phyloP scores from a whole-genome alignment of 1,284 basidiomycete species.

The Marasmius tenuissimus region DNA sequence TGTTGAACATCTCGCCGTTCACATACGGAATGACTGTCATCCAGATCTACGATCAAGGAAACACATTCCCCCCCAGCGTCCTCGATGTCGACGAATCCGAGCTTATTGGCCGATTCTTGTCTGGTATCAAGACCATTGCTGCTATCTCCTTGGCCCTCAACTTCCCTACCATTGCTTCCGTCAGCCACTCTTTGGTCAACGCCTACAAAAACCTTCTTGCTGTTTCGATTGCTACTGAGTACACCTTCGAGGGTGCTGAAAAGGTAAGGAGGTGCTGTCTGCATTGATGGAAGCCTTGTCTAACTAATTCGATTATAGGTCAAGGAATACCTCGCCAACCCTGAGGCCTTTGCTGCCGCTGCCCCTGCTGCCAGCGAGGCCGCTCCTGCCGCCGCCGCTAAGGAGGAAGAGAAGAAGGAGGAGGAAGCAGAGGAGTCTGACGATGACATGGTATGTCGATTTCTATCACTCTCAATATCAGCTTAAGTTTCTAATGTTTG shows the following conservation, averaged over 20 bases:
- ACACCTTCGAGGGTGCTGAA: conserved; percentile 91
- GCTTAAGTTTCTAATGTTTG: not conserved
- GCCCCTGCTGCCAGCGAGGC: conserved; percentile 64
- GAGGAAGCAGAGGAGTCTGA: conserved; percentile 81
- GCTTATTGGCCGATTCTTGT: conserved; percentile 88
- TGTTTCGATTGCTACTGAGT: conserved; percentile 90
- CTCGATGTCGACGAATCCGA: conserved; percentile 93
- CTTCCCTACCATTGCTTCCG: conserved; percentile 95
- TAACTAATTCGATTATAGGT: conserved; percentile 49
- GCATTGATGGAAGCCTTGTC: conserved; percentile 22
- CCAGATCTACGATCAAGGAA: conserved; percentile 92
- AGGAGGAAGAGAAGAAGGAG: conserved; percentile 57
- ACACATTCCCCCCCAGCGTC: conserved; percentile 87
- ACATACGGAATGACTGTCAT: conserved; percentile 98
- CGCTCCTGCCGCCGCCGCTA: conserved; percentile 49
- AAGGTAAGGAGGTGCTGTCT: conserved; percentile 62
- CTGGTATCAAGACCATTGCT: conserved; percentile 94
- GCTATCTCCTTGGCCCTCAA: conserved; percentile 94
- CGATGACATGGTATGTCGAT: conserved; percentile 67
- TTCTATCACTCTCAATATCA: not conserved
- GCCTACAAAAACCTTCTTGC: conserved; percentile 98
- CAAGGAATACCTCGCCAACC: conserved; percentile 97
- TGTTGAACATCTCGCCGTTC: conserved; percentile 99
- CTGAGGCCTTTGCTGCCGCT: conserved; percentile 89
- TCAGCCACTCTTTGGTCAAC: conserved; percentile 95